A percentile compares a stretch with the other conserved stretches of the same genome.
These are phyloP conservation scores for Apiospora sp. DNA, from an alignment of 2,329 filamentous ascomycete genomes.

Conservation along the genomic window DNA sequence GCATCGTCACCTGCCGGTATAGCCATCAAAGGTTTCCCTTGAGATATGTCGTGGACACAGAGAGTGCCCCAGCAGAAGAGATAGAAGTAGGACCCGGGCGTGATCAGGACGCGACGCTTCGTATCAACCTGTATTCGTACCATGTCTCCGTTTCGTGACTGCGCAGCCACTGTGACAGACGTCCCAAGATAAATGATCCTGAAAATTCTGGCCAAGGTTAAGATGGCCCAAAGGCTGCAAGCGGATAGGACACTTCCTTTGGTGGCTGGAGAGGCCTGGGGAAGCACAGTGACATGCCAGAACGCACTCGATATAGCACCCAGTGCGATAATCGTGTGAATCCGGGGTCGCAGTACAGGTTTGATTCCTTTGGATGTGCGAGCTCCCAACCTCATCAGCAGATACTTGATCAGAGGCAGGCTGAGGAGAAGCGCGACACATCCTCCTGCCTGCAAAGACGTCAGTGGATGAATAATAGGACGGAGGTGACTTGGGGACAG, in stretches of 20 bases:
- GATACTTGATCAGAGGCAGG: constrained; percentile 3
- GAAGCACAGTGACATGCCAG: constrained; percentile 7
- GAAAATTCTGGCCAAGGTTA: not conserved
- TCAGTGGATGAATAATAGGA: not conserved
- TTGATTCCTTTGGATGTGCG: constrained; percentile 2
- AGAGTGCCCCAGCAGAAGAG: constrained; percentile 7
- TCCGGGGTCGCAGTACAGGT: constrained; percentile 9
- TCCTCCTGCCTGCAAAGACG: not conserved
- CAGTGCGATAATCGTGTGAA: constrained; percentile 1
- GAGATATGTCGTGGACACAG: constrained; percentile 5
- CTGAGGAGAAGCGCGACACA: constrained; percentile 5
- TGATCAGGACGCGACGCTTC: not conserved
- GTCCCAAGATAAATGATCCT: constrained; percentile 8
- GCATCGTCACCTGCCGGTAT: not conserved
- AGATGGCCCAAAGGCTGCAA: constrained; percentile 12
- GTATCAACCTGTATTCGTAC: not conserved
- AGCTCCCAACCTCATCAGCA: constrained; percentile 9
- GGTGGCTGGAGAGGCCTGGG: constrained; percentile 6
- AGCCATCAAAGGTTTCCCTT: constrained; percentile 8
- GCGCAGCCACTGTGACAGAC: constrained; percentile 7
- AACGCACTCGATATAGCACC: not conserved
- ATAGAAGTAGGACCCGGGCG: constrained; percentile 12
- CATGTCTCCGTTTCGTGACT: constrained; percentile 13
- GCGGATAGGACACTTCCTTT: constrained; percentile 5
- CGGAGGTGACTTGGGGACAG: not conserved